Evolutionary conservation across 2,329 filamentous ascomycete species (phyloP).

Genomic region (Penicillium sp.): DNA sequence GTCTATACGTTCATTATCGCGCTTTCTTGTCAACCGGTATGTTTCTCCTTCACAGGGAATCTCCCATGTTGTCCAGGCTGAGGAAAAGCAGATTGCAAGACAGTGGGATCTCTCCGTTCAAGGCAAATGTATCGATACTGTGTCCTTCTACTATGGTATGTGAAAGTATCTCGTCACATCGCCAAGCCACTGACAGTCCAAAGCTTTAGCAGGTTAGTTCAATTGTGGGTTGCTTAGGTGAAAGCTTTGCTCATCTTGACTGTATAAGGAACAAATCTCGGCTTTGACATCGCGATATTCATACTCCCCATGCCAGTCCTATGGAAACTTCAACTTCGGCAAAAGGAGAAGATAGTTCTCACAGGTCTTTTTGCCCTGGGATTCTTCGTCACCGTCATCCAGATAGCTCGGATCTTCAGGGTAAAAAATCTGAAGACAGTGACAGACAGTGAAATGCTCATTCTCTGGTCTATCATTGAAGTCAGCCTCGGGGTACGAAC

Average conservation of each 20-base stretch:
- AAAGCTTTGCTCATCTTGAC: neutral
- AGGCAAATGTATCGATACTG: constrained; percentile 42
- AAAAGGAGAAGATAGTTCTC: constrained; percentile 37
- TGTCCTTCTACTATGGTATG: constrained; percentile 50
- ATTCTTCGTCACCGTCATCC: constrained; percentile 55
- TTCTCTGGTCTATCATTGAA: constrained; percentile 53
- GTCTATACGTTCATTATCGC: constrained; percentile 30
- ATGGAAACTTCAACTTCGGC: constrained; percentile 17
- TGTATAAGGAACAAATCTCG: constrained; percentile 22
- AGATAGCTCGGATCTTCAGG: constrained; percentile 55
- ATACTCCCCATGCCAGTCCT: constrained; percentile 28
- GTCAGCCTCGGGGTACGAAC: constrained; percentile 43
- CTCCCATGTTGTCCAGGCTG: constrained; percentile 6
- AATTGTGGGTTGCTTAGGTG: neutral
- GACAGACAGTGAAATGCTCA: constrained; percentile 46
- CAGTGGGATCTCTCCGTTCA: constrained; percentile 48
- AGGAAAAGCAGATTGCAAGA: constrained; percentile 31
- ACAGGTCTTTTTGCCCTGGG: constrained; percentile 51
- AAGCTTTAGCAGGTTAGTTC: neutral
- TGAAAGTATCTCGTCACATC: neutral
- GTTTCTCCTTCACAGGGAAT: neutral
- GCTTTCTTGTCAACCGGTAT: constrained; percentile 31
- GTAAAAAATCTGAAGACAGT: constrained; percentile 49
- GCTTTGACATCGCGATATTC: constrained; percentile 28
- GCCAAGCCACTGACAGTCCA: neutral